Conservation (phyloP, 768 basidiomycete species). For the Thelephora ganbajun region DNA sequence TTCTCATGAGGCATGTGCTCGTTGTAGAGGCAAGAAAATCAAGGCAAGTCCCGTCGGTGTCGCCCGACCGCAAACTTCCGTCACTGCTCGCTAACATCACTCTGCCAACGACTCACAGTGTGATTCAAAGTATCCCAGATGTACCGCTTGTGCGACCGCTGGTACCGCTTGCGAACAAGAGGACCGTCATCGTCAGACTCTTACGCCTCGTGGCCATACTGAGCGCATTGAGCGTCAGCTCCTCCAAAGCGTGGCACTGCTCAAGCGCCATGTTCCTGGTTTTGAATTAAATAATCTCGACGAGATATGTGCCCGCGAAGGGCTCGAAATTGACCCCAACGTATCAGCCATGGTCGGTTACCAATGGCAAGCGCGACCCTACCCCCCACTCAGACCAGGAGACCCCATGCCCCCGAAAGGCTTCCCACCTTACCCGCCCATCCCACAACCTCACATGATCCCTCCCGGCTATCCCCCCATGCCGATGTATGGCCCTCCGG, state of each 20-base stretch:
- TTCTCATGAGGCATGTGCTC: constrained; percentile 85
- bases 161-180: constrained; percentile 76
- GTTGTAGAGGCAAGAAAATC: constrained; percentile 94
- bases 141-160: constrained; percentile 73
- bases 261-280: constrained; percentile 57
- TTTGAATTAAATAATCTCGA: constrained; percentile 59
- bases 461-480: constrained; percentile 34
- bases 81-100: constrained; percentile 28
- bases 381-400: constrained; percentile 11
- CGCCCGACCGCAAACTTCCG: constrained; percentile 73
- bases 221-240: constrained; percentile 75
- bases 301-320: constrained; percentile 47
- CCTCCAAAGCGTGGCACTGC: constrained; percentile 61
- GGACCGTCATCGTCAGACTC: constrained; percentile 75
- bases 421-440: constrained; percentile 19
- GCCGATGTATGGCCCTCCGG: constrained; percentile 27
- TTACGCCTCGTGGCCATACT: constrained; percentile 74
- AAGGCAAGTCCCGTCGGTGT: constrained; percentile 48
- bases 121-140: constrained; percentile 82
- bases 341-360: constrained; percentile 12
- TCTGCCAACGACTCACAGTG: constrained; percentile 35
- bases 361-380: constrained; percentile 13
- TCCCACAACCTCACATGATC: constrained; percentile 24
- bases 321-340: constrained; percentile 33
- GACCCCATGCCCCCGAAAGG: constrained; percentile 18